These are phyloP conservation scores for Wickerhamiella slavikovae DNA, from an alignment of 805 yeast species.

Conservation along the genomic window DNA sequence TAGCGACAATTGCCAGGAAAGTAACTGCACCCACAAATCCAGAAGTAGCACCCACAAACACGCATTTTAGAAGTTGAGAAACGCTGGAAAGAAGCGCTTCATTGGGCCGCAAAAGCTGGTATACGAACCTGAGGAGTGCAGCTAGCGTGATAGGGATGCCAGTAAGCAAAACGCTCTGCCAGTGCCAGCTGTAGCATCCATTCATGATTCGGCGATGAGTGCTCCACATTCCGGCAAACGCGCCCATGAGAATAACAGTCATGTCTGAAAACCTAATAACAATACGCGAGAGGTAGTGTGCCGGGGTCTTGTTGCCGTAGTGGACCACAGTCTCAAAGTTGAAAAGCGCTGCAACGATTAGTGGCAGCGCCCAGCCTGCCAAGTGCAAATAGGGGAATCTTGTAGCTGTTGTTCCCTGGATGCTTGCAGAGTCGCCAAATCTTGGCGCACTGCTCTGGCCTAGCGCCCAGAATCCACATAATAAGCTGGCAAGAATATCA, in stretches of 20 bases:
- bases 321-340: too few relatives aligned
- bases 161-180: constrained; percentile 8
- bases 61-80: neutral
- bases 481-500: too few relatives aligned
- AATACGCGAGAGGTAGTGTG: constrained; percentile 4
- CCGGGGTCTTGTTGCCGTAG: too few relatives aligned
- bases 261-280: constrained; percentile 6
- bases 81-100: neutral
- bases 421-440: too few relatives aligned
- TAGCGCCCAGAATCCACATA: too few relatives aligned
- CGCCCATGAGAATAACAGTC: constrained; percentile 9
- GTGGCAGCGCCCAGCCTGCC: too few relatives aligned
- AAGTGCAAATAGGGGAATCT: too few relatives aligned
- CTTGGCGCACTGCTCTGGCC: too few relatives aligned
- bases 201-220: constrained; percentile 7
- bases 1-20: constrained; percentile 11
- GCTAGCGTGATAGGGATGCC: constrained; percentile 3
- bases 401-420: too few relatives aligned
- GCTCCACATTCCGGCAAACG: constrained; percentile 7
- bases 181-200: constrained; percentile 10
- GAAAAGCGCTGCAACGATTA: too few relatives aligned
- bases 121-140: constrained; percentile 1
- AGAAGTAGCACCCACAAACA: constrained; percentile 7
- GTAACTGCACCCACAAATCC: constrained; percentile 10
- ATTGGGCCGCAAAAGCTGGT: constrained; percentile 1